Evolutionary conservation across 1,284 basidiomycete species (phyloP), one percentile per base, ranked within the genome.

Genomic region (Fomitopsis schrenkii): DNA sequence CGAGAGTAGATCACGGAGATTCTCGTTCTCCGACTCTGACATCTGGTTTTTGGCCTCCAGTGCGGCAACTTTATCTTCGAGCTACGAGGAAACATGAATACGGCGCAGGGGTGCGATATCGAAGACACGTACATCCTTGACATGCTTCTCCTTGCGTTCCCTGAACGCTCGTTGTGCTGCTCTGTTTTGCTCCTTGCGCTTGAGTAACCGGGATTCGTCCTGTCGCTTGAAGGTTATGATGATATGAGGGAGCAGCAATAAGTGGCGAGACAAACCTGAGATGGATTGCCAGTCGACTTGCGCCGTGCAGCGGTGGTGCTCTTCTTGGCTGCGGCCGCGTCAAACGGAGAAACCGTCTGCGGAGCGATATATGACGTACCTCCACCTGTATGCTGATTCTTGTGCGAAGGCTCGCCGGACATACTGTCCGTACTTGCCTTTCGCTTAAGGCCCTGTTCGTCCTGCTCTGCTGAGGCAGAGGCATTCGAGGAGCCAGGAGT

Each of bases 121-220:
- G 42, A 30, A 38, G 9, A 40, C 12, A 82, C 90, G 78, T 70
- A 93, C 92, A 70, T 94, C 92, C 72, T 90, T 90, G 63, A 94
- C 92, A 75, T 94, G 92, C 69, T 91, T 92, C 76, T 94, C 91
- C 76, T 94, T 94, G 60, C 92, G 84, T 72, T 94, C 91, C 55
- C 91, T 80, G 76, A 94, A 94, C 0, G 92, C 92, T 59, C 91
- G 83, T 71, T 94, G 92, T 12, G 91, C 91, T 1, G 92, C 92
- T 55, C 91, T 81, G 67, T 94, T 94, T 74, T 94, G 91, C 69
- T 94, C 92, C 74, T 94, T 94, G 63, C 91, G 87, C 70, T 93
- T 93, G 63, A 91, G 65, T 5, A 93, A 75, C 26, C 90, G 83
- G 9, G 80, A 75, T 68, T 93, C 91, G 65, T 94, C 91, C 76